Base-by-base conservation (phyloP, 768 basidiomycete species). In the Russula vinacea region DNA sequence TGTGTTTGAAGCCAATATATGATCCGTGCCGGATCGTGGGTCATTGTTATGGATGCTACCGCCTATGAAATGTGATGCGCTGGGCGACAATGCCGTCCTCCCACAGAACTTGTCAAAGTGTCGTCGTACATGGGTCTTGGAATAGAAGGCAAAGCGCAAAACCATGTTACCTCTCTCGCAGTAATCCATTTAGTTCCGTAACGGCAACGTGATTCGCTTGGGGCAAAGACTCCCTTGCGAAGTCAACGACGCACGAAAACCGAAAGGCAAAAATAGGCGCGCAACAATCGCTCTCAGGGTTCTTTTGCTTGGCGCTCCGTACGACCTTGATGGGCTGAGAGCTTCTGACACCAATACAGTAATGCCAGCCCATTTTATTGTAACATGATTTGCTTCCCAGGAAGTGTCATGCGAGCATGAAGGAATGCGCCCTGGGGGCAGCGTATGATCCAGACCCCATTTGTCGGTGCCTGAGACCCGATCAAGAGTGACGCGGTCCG, bases 381-480 rank as follows among this genome's bases (percentile, higher is more conserved):
- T 47, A 22, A 26, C n/a, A 24, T 19, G 39, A 50, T 44, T 40
- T 10, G 14, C n/a, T 40, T 32, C 50, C 58, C 58, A 32, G 32
- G 24, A 29, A 22, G 45, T 14, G 62, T 63, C 51, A 58, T 13
- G 49, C 56, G 39, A 44, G 44, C 19, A 24, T 35, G 49, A 42
- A 24, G 50, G 33, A 39, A 32, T 45, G 39, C 26, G 39, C 22
- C 45, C 11, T n/a, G 22, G 39, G 37, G 50, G 6, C 16, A 55
- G 51, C 39, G 50, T 26, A 33, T 22, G 22, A 37, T 42, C 45
- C 35, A 47, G 53, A 55, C 60, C 60, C 44, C 19, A 7, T 47
- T 51, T 52, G 26, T 64, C 29, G 26, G 62, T 59, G n/a, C 52
- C 58, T 59, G 53, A 54, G 35, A 54, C 51, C 51, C 16, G 52